Evolutionary conservation across 495 filamentous ascomycete genomes (phyloP).

Genomic region (Penicillium simplicissimum): DNA sequence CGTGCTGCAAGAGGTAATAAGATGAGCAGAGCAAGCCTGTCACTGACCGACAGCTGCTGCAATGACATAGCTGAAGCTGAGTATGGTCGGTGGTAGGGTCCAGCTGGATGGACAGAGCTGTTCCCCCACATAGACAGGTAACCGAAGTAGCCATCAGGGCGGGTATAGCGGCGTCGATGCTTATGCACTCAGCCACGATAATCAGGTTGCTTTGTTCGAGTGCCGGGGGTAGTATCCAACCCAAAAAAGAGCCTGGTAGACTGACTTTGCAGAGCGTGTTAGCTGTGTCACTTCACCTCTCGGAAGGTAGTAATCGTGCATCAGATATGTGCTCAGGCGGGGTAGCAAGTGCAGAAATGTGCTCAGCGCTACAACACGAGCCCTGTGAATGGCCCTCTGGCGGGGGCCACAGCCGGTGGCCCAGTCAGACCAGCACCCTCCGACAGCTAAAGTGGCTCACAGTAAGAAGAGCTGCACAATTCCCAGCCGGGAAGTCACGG

Average conservation of each 20-base stretch:
- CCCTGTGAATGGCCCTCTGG: conserved; percentile 1
- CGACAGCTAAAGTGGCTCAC: background rate
- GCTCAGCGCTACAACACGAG: conserved; percentile 20
- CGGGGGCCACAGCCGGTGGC: too few relatives aligned
- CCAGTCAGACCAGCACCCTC: background rate
- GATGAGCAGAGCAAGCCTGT: conserved; percentile 59
- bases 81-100: conserved; percentile 28
- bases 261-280: background rate
- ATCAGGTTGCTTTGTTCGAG: background rate
- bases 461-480: background rate
- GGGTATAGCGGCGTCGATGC: background rate
- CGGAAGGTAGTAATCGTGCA: conserved; percentile 4
- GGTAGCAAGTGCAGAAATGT: conserved; percentile 30
- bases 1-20: conserved; percentile 46
- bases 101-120: conserved; percentile 45
- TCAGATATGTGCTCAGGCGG: conserved; percentile 33
- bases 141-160: conserved; percentile 29
- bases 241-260: background rate
- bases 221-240: background rate
- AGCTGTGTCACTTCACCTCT: background rate
- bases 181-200: background rate
- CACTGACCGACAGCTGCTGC: conserved; percentile 58
- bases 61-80: conserved; percentile 61
- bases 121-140: conserved; percentile 59
- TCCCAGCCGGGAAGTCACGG: conserved; percentile 28